phyloP scores from a whole-genome alignment of 805 yeast genomes.

The Yamadazyma akitaensis region DNA sequence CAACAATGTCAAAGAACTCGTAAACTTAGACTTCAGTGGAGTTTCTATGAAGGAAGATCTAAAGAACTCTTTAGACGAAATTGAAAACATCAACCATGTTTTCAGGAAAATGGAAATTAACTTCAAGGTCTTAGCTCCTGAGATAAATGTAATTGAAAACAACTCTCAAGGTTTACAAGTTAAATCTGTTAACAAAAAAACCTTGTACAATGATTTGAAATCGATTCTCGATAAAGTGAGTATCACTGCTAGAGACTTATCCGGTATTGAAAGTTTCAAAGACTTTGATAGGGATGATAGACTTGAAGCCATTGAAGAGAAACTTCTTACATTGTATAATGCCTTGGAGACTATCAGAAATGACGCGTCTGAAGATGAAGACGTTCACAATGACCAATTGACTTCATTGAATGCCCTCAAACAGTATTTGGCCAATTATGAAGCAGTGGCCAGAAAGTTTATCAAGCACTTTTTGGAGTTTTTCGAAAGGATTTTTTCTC shows the following conservation, averaged over 20 bases:
- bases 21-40: slow-evolving; percentile 34
- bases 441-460: slow-evolving; percentile 51
- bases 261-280: slow-evolving; percentile 42
- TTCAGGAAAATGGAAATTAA: slow-evolving; percentile 41
- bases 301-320: slow-evolving; percentile 48
- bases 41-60: slow-evolving; percentile 31
- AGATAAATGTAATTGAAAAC: slow-evolving; percentile 65
- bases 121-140: slow-evolving; percentile 50
- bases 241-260: slow-evolving; percentile 54
- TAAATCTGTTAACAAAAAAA: slow-evolving; percentile 74
- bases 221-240: slow-evolving; percentile 69
- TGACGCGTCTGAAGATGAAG: slow-evolving; percentile 28
- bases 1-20: slow-evolving; percentile 50
- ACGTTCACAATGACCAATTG: slow-evolving; percentile 35
- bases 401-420: slow-evolving; percentile 69
- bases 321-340: slow-evolving; percentile 52
- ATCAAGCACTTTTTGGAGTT: slow-evolving; percentile 43
- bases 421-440: slow-evolving; percentile 62
- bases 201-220: slow-evolving; percentile 66
- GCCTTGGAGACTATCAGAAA: slow-evolving; percentile 61
- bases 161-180: slow-evolving; percentile 83
- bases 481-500: slow-evolving; percentile 26
- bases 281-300: slow-evolving; percentile 47
- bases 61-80: slow-evolving; percentile 29
- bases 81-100: slow-evolving; percentile 33